Evolutionary conservation across 106 monocot species (phyloP).

Genomic region (Iris macrosiphon): DNA sequence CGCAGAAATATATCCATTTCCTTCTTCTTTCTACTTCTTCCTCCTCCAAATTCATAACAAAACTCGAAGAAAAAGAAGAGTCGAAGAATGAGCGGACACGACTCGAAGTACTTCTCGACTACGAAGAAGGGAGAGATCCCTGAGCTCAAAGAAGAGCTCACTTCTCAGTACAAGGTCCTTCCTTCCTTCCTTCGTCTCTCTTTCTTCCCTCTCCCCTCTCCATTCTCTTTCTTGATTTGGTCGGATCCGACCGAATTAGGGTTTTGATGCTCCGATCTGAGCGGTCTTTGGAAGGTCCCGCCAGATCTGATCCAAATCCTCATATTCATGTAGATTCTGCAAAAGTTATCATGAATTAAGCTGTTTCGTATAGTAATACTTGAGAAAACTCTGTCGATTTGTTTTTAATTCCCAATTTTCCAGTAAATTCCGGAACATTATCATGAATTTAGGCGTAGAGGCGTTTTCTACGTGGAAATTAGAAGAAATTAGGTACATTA

Average conservation of each 20-base stretch:
- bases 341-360: too few relatives aligned
- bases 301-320: too few relatives aligned
- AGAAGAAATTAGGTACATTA: too few relatives aligned
- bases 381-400: too few relatives aligned
- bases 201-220: neutral
- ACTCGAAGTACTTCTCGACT: conserved; percentile 99
- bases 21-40: neutral
- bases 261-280: neutral
- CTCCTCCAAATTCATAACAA: neutral
- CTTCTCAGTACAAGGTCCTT: conserved; percentile 94
- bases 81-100: conserved; percentile 85
- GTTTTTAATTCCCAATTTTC: too few relatives aligned
- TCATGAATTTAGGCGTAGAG: too few relatives aligned
- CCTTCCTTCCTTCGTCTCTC: neutral
- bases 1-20: too few relatives aligned
- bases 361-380: too few relatives aligned
- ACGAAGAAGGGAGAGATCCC: conserved; percentile 99
- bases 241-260: neutral
- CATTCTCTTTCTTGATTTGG: neutral
- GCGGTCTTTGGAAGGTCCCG: neutral
- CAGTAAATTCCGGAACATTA: too few relatives aligned
- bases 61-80: neutral
- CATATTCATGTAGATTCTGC: too few relatives aligned
- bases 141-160: conserved; percentile 99
- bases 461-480: too few relatives aligned